Evolutionary conservation across 163 green algal genomes (phyloP), one percentile per base, ranked within the genome.

Genomic region (Scenedesmus sp.): DNA sequence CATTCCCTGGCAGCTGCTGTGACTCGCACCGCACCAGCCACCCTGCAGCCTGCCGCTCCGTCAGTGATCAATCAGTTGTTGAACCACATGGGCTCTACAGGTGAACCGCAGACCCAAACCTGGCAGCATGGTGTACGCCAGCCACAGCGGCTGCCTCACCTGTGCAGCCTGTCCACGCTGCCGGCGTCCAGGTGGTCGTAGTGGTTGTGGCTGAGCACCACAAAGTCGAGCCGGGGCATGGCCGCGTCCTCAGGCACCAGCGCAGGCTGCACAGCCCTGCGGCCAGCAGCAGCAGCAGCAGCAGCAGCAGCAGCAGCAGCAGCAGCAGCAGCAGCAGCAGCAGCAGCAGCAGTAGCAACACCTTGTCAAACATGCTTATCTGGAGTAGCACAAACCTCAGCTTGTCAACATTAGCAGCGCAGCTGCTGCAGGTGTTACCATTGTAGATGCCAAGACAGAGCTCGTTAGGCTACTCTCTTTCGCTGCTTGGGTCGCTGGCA

Each of bases 121-220:
- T 33, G 61, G 24, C 61, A 73, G 61, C 72, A 46, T 3, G 72
- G 13, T 44, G 42, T 37, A 49, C 10, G 72, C 35, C 72, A 81
- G 15, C 33, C 10, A 13, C 78, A n/a, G n/a, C n/a, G n/a, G 22
- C 40, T 85, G 26, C 15, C 42, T 9, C 90, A 93, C 44, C 90
- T 91, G 84, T 96, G 81, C 61, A 98, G 93, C 30, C 79, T 65
- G 9, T 51, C 30, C 9, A 98, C 96, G 30, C 84, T 94, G 49
- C 46, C 86, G 0, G 56, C 68, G 92, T 97, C 95, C 56, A 98
- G 91, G 86, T 99, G 97, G 90, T 99, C 97, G 82, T 98, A 98
- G 91, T 98, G 97, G 87, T 97, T 97, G 94, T 98, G 96, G 9
- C 86, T 95, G 46, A 98, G 93, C n/a, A 97, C 9, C 9, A 97